Base-by-base conservation (phyloP, 2,329 filamentous ascomycete species). In the Alternaria novae-zelandiae region DNA sequence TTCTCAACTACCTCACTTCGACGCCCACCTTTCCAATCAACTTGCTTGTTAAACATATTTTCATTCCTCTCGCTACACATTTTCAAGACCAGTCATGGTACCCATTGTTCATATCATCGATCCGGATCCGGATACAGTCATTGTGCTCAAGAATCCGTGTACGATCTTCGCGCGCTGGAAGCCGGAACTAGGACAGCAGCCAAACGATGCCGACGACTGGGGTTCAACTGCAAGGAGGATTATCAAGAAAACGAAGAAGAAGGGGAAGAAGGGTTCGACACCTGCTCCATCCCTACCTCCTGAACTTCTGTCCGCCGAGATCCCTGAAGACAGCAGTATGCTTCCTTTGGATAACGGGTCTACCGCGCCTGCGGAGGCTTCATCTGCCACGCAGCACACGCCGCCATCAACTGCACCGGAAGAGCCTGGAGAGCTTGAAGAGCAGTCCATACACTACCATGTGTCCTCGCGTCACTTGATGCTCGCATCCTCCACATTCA, bases 391-490 rank as follows among this genome's bases (percentile, higher is more conserved):
- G 5, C 11, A 13, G 5, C 2, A 0, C 17, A 11, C 20, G 3
- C 20, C 28, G 12, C 12, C 13, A 23, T 13, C 20, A 2, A 25
- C 7, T 2, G 3, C 1, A 9, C 50, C 30, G 4, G 6, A 21
- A 41, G 50, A 54, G 50, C 50, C 28, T 43, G 43, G 47, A 3
- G 20, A 21, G n/a, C 50, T 23, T 47, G 43, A 54, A 3, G 20
- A 21, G n/a, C n/a, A 41, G 17, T 45, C 20, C 0, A 23, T 61
- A 3, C 53, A 45, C 15, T 61, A 57, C 20, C 23, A 61, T 21
- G 59, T 61, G 8, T 61, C 59, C 1, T 61, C 59, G 4, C 53
- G 59, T 5, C 59, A 61, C 32, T 6, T 61, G 11, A 61, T 61
- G 7, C 51, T 61, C 4, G 53, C 45, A 0, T 61, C 59, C 20